Conservation (phyloP, 1,284 basidiomycete genomes). For the Fomitopsis betulina region DNA sequence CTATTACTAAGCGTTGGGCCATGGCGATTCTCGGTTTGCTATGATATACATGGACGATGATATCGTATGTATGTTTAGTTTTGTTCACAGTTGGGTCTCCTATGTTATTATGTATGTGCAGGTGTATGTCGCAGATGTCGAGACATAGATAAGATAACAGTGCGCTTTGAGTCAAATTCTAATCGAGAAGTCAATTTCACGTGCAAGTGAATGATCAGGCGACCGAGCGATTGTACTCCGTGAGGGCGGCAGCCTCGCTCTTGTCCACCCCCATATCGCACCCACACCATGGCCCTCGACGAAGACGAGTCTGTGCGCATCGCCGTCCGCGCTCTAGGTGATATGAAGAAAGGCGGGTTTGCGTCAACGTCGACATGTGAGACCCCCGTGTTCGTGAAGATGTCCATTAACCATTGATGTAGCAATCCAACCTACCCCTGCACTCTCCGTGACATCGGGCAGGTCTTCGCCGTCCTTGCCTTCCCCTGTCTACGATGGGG, state of each 20-base stretch:
- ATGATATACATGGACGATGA: neutral
- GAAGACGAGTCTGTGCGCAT: conserved; percentile 58
- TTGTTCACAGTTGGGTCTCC: neutral
- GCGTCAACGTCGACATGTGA: conserved; percentile 28
- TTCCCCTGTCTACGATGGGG: conserved; percentile 19
- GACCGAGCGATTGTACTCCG: neutral
- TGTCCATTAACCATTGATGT: neutral
- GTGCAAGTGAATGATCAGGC: conserved; percentile 3
- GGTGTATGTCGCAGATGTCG: neutral
- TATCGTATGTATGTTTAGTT: conserved; percentile 3
- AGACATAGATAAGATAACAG: conserved; percentile 9
- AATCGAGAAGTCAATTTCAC: conserved; percentile 6
- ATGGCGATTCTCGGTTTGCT: neutral
- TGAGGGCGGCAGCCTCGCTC: neutral
- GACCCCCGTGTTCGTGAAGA: conserved; percentile 8
- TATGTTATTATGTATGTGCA: neutral
- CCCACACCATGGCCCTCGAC: conserved; percentile 27
- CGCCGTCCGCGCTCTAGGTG: conserved; percentile 61
- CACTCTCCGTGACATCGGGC: conserved; percentile 29
- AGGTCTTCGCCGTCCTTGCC: conserved; percentile 30
- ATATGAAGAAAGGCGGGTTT: conserved; percentile 53
- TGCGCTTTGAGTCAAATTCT: neutral
- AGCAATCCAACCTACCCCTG: conserved; percentile 34
- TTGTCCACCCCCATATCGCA: conserved; percentile 1
- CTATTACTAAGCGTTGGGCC: neutral